Conservation (phyloP, 306 rosid species). For the Ormosia semicastrata region DNA sequence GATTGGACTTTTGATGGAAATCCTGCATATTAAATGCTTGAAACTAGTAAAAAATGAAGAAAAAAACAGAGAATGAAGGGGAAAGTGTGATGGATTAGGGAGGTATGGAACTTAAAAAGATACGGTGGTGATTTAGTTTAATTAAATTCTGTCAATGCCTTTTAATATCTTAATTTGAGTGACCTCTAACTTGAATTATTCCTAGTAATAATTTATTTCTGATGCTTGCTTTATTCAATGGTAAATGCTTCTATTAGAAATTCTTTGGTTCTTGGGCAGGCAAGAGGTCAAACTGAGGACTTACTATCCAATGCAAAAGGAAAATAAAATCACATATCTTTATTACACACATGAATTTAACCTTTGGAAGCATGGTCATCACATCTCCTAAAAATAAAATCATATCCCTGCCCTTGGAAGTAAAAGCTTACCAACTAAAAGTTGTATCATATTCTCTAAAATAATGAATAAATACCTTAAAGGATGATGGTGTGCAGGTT, state of each 20-base stretch:
- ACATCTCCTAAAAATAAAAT: not conserved
- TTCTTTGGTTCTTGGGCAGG: too few relatives aligned
- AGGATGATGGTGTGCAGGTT: constrained; percentile 56
- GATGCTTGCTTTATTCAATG: too few relatives aligned
- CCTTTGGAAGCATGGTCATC: not conserved
- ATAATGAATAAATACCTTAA: constrained; percentile 3
- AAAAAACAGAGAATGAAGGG: too few relatives aligned
- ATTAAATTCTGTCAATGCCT: not conserved
- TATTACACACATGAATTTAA: not conserved
- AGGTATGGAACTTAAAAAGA: too few relatives aligned
- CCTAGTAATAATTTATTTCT: too few relatives aligned
- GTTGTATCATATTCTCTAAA: constrained; percentile 18
- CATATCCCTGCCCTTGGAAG: not conserved
- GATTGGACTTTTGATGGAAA: not conserved
- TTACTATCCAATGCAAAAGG: too few relatives aligned
- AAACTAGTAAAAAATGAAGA: too few relatives aligned
- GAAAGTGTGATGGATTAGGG: too few relatives aligned
- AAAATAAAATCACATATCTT: too few relatives aligned
- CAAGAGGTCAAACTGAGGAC: too few relatives aligned
- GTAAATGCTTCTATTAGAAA: too few relatives aligned
- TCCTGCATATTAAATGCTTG: constrained; percentile 5
- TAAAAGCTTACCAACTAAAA: constrained; percentile 4
- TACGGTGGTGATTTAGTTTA: not conserved
- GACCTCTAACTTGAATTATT: not conserved
- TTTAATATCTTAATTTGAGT: not conserved